phyloP scores from a whole-genome alignment of 140 eudicot species.

The Senecio squalidus region DNA sequence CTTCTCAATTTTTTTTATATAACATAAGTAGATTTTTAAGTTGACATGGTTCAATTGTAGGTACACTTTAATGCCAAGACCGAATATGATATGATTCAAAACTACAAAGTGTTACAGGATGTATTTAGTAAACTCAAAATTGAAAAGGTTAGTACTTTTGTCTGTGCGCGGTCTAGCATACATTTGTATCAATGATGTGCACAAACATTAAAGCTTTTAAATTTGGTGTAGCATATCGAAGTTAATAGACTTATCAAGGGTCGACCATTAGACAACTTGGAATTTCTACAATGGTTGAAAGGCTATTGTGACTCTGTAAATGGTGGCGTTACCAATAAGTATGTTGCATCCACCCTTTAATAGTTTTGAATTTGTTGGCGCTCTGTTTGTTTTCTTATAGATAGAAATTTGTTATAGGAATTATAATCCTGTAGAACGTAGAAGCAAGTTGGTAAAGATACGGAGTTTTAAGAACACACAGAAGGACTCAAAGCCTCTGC shows the following conservation, averaged over 20 bases:
- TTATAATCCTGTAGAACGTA: conserved; percentile 76
- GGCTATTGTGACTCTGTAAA: conserved; percentile 90
- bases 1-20: too few species aligned
- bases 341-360: conserved; percentile 17
- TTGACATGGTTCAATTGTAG: too few species aligned
- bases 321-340: conserved; percentile 95
- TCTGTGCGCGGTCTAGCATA: too few species aligned
- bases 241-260: conserved; percentile 85
- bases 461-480: conserved; percentile 35
- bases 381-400: too few species aligned
- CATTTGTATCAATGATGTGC: too few species aligned
- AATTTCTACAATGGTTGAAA: conserved; percentile 93
- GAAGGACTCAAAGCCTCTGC: conserved; percentile 58
- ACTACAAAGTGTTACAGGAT: conserved; percentile 92
- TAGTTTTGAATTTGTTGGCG: not conserved
- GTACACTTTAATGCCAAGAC: conserved; percentile 85
- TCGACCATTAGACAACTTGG: conserved; percentile 92
- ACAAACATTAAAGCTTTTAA: not conserved
- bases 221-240: conserved; percentile 78
- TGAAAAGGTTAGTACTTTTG: conserved; percentile 36
- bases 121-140: conserved; percentile 91
- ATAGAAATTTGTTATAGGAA: too few species aligned
- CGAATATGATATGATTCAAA: conserved; percentile 97
- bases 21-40: too few species aligned
- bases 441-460: conserved; percentile 59